A percentile compares a stretch with the other conserved stretches of the same genome.
phyloP scores from a whole-genome alignment of 495 filamentous ascomycete genomes.

The Penicillium fimorum region DNA sequence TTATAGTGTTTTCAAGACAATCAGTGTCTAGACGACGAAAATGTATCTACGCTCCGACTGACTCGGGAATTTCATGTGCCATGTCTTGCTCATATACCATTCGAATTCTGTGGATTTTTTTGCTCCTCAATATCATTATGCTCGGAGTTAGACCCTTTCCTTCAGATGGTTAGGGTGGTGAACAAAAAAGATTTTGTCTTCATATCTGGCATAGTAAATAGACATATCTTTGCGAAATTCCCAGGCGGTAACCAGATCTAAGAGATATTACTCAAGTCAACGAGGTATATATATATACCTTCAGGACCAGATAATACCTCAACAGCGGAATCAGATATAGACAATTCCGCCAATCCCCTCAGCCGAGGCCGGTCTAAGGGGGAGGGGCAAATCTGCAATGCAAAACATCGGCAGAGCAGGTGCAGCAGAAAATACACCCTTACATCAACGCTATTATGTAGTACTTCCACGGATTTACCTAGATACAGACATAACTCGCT shows the following conservation, averaged over 20 bases:
- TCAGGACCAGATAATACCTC: no score
- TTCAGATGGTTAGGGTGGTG: constrained; percentile 11
- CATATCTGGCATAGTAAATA: constrained; percentile 12
- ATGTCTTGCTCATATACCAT: constrained; percentile 37
- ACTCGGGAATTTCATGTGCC: constrained; percentile 30
- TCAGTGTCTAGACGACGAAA: constrained; percentile 47
- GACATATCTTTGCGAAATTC: neutral
- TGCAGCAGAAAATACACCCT: neutral
- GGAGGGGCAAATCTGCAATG: constrained; percentile 25
- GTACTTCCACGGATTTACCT: constrained; percentile 1
- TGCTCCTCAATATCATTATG: constrained; percentile 22
- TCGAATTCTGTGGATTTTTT: constrained; percentile 21
- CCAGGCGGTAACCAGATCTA: neutral
- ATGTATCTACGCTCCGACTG: constrained; percentile 12
- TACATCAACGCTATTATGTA: neutral
- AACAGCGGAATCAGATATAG: constrained; percentile 13
- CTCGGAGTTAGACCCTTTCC: constrained; percentile 9
- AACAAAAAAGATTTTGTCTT: constrained; percentile 12
- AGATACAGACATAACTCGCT: neutral
- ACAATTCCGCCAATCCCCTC: constrained; percentile 15
- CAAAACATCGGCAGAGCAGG: constrained; percentile 19
- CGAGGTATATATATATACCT: no score
- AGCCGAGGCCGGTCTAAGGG: constrained; percentile 16
- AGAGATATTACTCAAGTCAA: neutral
- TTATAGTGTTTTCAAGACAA: constrained; percentile 54